Conservation (phyloP, 2,329 filamentous ascomycete species). For the Claviceps sp. region DNA sequence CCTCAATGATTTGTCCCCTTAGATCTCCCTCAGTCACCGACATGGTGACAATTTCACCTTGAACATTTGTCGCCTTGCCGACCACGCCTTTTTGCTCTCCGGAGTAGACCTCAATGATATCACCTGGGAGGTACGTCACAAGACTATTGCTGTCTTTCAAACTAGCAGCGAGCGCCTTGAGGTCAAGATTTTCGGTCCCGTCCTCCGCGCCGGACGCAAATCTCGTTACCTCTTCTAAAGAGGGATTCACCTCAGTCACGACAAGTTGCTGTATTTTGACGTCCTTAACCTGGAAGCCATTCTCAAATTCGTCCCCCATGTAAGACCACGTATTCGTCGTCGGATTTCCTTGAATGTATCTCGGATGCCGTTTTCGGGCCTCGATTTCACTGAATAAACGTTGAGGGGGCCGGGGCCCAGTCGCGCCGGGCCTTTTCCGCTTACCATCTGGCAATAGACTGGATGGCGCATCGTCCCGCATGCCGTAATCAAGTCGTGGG, state of each 20-base stretch:
- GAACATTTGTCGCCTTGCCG: slow-evolving; percentile 74
- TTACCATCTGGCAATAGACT: slow-evolving; percentile 47
- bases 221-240: slow-evolving; percentile 87
- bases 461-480: slow-evolving; percentile 57
- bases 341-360: slow-evolving; percentile 49
- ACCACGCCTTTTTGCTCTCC: slow-evolving; percentile 89
- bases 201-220: slow-evolving; percentile 84
- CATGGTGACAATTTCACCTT: slow-evolving; percentile 84
- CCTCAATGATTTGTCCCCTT: slow-evolving; percentile 73
- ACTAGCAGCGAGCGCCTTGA: slow-evolving; percentile 80
- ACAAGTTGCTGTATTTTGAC: slow-evolving; percentile 77
- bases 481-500: slow-evolving; percentile 80
- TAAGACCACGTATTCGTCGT: slow-evolving; percentile 76
- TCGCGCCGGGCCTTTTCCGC: slow-evolving; percentile 57
- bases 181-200: slow-evolving; percentile 83
- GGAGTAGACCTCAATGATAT: slow-evolving; percentile 91
- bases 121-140: slow-evolving; percentile 79
- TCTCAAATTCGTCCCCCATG: slow-evolving; percentile 77
- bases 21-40: slow-evolving; percentile 73
- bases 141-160: slow-evolving; percentile 72
- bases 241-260: slow-evolving; percentile 86
- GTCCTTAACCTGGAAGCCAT: slow-evolving; percentile 87
- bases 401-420: slow-evolving; percentile 65
- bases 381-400: slow-evolving; percentile 87
- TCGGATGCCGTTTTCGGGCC: slow-evolving; percentile 73